A percentile compares a stretch with the other conserved stretches of the same genome.
phyloP scores from a whole-genome alignment of 202 grass and related monocot species.

The Hordeum pubiflorum region DNA sequence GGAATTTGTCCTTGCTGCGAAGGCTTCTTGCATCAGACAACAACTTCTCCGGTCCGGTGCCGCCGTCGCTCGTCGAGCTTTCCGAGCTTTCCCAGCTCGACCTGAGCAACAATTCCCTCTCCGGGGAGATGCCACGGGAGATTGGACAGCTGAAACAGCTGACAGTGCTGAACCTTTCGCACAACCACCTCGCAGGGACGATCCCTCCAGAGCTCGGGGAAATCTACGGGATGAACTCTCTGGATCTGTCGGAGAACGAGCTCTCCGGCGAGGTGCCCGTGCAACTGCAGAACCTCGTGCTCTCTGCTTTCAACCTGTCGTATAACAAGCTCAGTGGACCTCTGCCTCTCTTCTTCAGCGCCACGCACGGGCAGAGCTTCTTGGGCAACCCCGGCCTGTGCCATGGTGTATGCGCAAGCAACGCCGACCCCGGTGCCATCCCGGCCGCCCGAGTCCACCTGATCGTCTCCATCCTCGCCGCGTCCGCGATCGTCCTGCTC shows the following conservation, averaged over 20 bases:
- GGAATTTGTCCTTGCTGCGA: conserved; percentile 28
- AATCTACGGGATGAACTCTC: conserved; percentile 14
- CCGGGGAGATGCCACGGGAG: conserved; percentile 45
- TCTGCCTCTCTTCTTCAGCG: conserved; percentile 32
- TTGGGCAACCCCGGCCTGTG: conserved; percentile 62
- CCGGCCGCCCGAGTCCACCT: background rate
- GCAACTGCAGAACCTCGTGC: conserved; percentile 38
- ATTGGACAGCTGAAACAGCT: conserved; percentile 38
- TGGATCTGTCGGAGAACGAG: conserved; percentile 65
- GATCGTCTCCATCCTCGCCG: conserved; percentile 14
- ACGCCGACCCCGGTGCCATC: background rate
- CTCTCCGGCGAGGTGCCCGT: conserved; percentile 50
- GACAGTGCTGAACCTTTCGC: conserved; percentile 38
- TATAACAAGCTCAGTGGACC: conserved; percentile 54
- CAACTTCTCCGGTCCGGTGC: conserved; percentile 44
- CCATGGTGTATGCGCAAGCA: conserved; percentile 24
- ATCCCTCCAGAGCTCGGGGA: conserved; percentile 53
- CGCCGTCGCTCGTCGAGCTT: conserved; percentile 1
- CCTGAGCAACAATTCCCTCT: conserved; percentile 59
- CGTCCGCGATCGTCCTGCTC: conserved; percentile 18
- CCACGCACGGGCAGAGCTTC: conserved; percentile 34
- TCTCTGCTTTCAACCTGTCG: conserved; percentile 57
- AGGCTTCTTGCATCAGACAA: conserved; percentile 48
- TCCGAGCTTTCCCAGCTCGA: conserved; percentile 32
- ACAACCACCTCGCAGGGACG: conserved; percentile 49